Base-by-base conservation (phyloP, 2,329 filamentous ascomycete genomes). In the Thielaviopsis ethacetica region DNA sequence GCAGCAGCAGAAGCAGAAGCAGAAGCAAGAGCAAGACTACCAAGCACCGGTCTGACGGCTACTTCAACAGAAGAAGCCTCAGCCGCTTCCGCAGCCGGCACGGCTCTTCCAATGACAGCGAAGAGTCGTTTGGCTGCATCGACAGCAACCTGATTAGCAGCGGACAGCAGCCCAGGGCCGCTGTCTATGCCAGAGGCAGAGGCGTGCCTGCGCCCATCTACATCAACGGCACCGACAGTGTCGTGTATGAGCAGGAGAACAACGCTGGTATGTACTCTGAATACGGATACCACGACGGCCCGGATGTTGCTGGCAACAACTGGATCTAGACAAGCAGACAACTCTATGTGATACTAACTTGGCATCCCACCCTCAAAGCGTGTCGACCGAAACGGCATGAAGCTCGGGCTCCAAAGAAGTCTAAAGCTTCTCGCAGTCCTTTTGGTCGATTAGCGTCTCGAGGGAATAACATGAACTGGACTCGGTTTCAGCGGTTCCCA, bases 71-170 rank as follows among this genome's bases (percentile, higher is more conserved):
- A 12, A 49, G 17, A n/a, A 21, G 17, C 5, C 44, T 5, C 7
- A 21, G 44, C 15, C 44, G 9, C n/a, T 21, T 49, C 17, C 44
- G n/a, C 44, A 21, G n/a, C 44, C 44, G 2, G 5, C 38, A n/a
- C 13, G 38, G 1, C 17, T 49, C 44, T 49, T n/a, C 44, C 7
- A 6, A 2, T 19, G 2, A n/a, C 9, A 49, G 44, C n/a, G 44
- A 21, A 2, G 44, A 4, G n/a, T 61, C 60, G 3, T 61, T 61
- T 56, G 53, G 56, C 4, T 61, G 60, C 41, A 24, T 61, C 21
- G 60, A 61, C n/a, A 61, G 60, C 19, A 54, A 59, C 56, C 56
- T 27, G 13, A 59, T 61, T 38, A 51, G 26, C 4, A 26, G 24
- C 4, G 59, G 59, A 19, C 17, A 27, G 4, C 26, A 57, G 51